Conservation (phyloP, 441 rosid species). For the Brassica hybrid region DNA sequence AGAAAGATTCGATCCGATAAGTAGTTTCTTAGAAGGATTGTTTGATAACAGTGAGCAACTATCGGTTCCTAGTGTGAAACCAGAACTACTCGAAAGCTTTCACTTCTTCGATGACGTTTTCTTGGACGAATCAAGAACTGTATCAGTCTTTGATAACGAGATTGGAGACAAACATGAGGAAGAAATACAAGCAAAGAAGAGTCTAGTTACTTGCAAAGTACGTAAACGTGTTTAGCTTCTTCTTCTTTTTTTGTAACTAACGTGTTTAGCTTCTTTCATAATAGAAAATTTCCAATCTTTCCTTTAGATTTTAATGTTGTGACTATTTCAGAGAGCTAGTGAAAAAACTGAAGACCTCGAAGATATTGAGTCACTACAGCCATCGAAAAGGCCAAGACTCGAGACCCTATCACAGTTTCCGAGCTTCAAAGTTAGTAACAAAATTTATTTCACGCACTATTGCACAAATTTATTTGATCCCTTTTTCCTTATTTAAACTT, state of each 20-base stretch:
- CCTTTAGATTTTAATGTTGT: conserved; percentile 19
- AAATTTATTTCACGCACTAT: neutral
- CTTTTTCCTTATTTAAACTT: neutral
- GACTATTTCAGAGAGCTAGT: conserved; percentile 32
- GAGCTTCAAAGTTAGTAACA: conserved; percentile 72
- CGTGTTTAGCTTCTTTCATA: neutral
- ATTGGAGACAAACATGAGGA: conserved; percentile 4
- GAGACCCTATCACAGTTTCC: conserved; percentile 84
- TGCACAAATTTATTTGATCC: neutral
- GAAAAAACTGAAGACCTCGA: conserved; percentile 47
- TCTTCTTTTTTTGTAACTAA: neutral
- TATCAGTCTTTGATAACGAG: conserved; percentile 16
- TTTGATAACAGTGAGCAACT: conserved; percentile 31
- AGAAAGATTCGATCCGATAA: conserved; percentile 11
- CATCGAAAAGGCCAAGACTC: conserved; percentile 64
- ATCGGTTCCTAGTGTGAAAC: conserved; percentile 12
- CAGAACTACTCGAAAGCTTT: conserved; percentile 32
- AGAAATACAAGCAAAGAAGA: conserved; percentile 16
- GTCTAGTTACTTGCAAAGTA: conserved; percentile 23
- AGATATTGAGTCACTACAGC: conserved; percentile 45
- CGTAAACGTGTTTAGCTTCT: neutral
- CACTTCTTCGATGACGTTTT: conserved; percentile 34
- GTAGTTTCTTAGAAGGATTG: conserved; percentile 29
- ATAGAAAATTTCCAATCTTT: neutral
- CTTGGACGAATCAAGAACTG: conserved; percentile 22